phyloP scores from a whole-genome alignment of 345 rosid genomes.

The Turnera subulata region DNA sequence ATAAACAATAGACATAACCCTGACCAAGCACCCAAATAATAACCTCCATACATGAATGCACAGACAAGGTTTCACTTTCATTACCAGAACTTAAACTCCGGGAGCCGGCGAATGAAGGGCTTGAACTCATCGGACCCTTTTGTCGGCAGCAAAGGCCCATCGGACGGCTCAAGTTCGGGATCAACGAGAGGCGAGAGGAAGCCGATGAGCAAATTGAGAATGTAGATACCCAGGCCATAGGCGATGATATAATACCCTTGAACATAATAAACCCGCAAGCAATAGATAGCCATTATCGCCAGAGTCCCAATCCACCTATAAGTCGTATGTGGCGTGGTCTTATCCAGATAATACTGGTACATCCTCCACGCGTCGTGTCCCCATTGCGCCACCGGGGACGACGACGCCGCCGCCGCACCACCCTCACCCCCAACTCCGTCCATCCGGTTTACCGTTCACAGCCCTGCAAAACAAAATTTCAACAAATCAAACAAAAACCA shows the following conservation, averaged over 20 bases:
- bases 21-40: too few species aligned
- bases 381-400: conserved; percentile 63
- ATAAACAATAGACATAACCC: too few species aligned
- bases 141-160: conserved; percentile 84
- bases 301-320: conserved; percentile 88
- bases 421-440: conserved; percentile 69
- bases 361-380: conserved; percentile 73
- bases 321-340: conserved; percentile 71
- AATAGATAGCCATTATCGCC: conserved; percentile 44
- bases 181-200: conserved; percentile 92
- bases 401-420: conserved; percentile 41
- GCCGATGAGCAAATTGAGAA: conserved; percentile 84
- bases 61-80: background rate
- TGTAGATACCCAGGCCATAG: conserved; percentile 89
- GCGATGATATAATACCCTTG: conserved; percentile 88
- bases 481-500: too few species aligned
- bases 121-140: conserved; percentile 96
- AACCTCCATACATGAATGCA: background rate
- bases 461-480: conserved; percentile 25
- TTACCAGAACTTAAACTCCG: conserved; percentile 98
- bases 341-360: conserved; percentile 84
- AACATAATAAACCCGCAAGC: conserved; percentile 60
- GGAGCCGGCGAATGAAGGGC: conserved; percentile 92
- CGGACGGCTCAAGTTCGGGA: conserved; percentile 71
- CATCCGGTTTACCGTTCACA: conserved; percentile 42